Evolutionary conservation across 73 alveolate species (phyloP).

Genomic region (Paramecium sexaurelia): DNA sequence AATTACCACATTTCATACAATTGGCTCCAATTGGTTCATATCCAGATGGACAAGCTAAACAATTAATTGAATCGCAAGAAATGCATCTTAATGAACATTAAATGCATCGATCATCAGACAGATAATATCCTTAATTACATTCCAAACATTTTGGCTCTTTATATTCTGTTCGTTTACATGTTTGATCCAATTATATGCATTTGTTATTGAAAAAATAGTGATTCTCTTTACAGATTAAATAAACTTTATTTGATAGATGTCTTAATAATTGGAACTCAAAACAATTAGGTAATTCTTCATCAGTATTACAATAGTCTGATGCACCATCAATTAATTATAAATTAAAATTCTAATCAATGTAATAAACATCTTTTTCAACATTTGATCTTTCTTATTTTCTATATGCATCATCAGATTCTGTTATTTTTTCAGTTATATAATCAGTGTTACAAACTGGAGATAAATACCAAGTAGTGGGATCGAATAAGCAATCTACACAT

Average conservation of each 20-base stretch:
- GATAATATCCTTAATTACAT: neutral
- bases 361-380: neutral
- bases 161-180: neutral
- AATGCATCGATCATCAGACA: neutral
- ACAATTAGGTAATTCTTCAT: neutral
- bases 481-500: neutral
- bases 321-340: neutral
- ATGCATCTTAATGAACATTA: neutral
- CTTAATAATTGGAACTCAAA: neutral
- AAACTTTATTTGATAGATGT: neutral
- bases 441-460: neutral
- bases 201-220: neutral
- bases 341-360: neutral
- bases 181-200: neutral
- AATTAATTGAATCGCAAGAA: neutral
- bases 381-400: neutral
- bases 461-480: neutral
- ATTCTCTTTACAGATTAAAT: neutral
- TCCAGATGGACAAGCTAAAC: neutral
- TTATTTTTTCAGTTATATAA: neutral
- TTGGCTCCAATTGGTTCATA: neutral
- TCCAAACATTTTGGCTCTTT: neutral
- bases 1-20: neutral
- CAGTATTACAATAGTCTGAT: neutral
- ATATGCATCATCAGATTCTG: neutral